phyloP scores from a whole-genome alignment of 495 filamentous ascomycete genomes.

The Aspergillus saccharolyticus region DNA sequence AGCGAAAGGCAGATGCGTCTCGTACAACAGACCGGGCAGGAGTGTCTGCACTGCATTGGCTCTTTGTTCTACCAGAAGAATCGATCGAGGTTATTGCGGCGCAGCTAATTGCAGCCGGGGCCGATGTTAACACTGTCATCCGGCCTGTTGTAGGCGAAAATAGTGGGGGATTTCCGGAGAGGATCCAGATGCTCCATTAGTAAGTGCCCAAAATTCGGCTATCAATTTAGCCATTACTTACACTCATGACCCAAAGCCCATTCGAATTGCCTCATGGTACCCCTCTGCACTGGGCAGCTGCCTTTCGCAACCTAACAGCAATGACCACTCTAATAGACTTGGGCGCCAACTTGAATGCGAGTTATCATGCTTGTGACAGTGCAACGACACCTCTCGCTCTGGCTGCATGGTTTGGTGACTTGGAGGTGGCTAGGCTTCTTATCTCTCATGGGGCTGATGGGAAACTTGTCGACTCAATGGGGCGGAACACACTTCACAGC shows the following conservation, averaged over 20 bases:
- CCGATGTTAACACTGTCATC: conserved; percentile 14
- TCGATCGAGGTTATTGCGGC: conserved; percentile 5
- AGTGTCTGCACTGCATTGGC: conserved; percentile 19
- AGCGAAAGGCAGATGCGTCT: conserved; percentile 17
- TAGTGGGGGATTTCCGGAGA: conserved; percentile 14
- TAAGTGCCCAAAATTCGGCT: conserved; percentile 3
- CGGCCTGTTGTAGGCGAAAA: conserved; percentile 15
- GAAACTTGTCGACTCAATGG: background rate
- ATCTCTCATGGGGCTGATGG: background rate
- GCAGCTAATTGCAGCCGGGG: conserved; percentile 13
- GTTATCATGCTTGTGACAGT: background rate
- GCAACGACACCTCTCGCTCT: background rate
- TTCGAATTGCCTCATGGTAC: conserved; percentile 28
- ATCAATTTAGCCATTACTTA: background rate
- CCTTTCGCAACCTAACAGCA: conserved; percentile 15
- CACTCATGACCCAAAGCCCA: conserved; percentile 10
- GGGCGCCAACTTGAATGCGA: conserved; percentile 6
- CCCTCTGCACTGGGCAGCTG: conserved; percentile 28
- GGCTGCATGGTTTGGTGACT: background rate
- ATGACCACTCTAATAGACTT: conserved; percentile 17
- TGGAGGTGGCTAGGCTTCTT: background rate
- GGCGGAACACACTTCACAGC: background rate
- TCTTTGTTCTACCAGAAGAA: background rate
- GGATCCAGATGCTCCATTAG: conserved; percentile 21
- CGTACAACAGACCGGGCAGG: conserved; percentile 7